These are phyloP conservation scores for Colletotrichum lini DNA, from an alignment of 2,329 filamentous ascomycete genomes.

Conservation along the genomic window DNA sequence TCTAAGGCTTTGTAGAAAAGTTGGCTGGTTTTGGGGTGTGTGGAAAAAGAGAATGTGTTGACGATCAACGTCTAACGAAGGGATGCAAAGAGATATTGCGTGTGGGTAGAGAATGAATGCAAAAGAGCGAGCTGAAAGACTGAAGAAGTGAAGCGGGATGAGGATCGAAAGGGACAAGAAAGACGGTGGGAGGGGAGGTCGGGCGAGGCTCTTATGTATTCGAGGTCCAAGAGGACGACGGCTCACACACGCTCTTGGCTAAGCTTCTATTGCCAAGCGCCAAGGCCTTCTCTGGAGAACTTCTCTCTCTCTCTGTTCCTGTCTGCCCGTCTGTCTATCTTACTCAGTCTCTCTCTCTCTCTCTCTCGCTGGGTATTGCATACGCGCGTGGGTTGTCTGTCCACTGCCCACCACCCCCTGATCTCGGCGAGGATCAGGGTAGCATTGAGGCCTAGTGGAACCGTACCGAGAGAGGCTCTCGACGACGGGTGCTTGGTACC, in stretches of 20 bases:
- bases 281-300: constrained; percentile 29
- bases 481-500: constrained; percentile 27
- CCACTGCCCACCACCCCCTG: neutral
- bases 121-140: constrained; percentile 35
- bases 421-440: constrained; percentile 27
- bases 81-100: constrained; percentile 26
- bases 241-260: constrained; percentile 29
- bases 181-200: neutral
- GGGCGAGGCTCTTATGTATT: constrained; percentile 33
- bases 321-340: no score
- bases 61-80: constrained; percentile 42
- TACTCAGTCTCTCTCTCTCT: neutral
- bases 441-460: constrained; percentile 7
- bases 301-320: neutral
- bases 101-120: constrained; percentile 33
- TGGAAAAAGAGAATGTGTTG: constrained; percentile 30
- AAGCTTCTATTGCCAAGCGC: constrained; percentile 38
- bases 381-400: neutral
- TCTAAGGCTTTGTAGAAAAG: neutral
- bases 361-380: neutral
- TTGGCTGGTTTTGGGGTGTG: constrained; percentile 20
- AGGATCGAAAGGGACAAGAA: constrained; percentile 25
- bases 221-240: neutral
- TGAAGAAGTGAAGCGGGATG: constrained; percentile 41
- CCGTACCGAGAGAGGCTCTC: constrained; percentile 33